Evolutionary conservation across 371 early-diverging fungal species (phyloP), one percentile per base, ranked within the genome.

Genomic region (Rhizomucor miehei): DNA sequence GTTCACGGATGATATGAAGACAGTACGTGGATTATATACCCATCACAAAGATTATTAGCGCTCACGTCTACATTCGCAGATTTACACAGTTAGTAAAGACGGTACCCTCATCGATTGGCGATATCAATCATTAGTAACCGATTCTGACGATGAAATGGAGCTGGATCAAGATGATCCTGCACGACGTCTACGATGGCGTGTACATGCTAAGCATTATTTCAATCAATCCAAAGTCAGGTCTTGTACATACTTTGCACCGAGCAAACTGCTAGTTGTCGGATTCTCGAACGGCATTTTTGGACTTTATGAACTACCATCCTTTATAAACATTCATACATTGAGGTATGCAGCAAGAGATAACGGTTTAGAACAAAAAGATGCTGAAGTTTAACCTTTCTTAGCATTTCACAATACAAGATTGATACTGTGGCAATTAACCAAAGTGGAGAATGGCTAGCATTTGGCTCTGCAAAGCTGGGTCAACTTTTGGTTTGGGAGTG

Each of bases 401-500:
- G 94, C 71, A 92, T 99, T n/a, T 90, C 95, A 14, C 94, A 96
- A 73, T 84, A 90, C 46, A 89, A 86, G 73, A 91, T 99, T 61
- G 87, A 89, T 60, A 79, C 97, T 1, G 86, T 92, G 0, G 83
- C 93, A 1, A 87, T 98, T 60, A 95, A 92, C 71, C 68, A 81
- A 3, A 81, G 92, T 1, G 98, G 98, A 25, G 99, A 99, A 71
- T 99, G 99, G 99, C 78, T 99, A 23, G 98, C 95, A 0, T 91
- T 99, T 68, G 99, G 95, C 9, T 89, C 89, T 34, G 79, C 92
- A 17, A 84, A 84, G 59, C 79, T 95, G 10, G 98, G 98, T 3
- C 98, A 99, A 72, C 87, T 99, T 29, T 76, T 97, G 41, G 98
- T 99, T 1, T 99, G 99, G 99, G 99, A 99, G 66, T 99, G 99